Percentiles rank a stretch among this genome's conserved stretches.
These are phyloP conservation scores for Gaertneriomyces sp. DNA, from an alignment of 192 early-diverging fungal genomes.

Conservation along the genomic window DNA sequence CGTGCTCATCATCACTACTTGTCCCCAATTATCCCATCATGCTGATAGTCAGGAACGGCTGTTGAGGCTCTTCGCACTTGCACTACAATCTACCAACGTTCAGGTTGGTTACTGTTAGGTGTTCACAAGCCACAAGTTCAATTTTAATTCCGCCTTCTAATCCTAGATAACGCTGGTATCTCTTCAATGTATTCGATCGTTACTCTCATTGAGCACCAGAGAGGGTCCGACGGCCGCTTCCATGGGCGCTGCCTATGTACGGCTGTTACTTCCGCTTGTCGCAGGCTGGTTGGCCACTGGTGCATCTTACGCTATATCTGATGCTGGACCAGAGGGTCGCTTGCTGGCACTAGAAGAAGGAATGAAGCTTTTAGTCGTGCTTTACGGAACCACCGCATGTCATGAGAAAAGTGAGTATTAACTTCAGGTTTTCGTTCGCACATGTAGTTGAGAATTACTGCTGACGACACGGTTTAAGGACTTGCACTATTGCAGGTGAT, in stretches of 20 bases:
- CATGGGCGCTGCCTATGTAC: conserved; percentile 14
- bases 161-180: conserved; percentile 11
- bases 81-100: neutral
- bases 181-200: conserved; percentile 13
- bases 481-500: conserved; percentile 12
- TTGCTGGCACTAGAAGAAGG: conserved; percentile 15
- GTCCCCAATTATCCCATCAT: conserved; percentile 20
- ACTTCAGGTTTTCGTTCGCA: neutral
- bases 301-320: neutral
- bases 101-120: conserved; percentile 6
- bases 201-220: conserved; percentile 5
- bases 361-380: conserved; percentile 13
- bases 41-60: conserved; percentile 7
- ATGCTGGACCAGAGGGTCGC: neutral
- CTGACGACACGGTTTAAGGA: neutral
- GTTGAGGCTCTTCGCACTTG: neutral
- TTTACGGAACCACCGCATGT: conserved; percentile 2
- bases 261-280: conserved; percentile 7
- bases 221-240: neutral
- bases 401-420: conserved; percentile 8
- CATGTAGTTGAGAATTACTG: too few relatives aligned
- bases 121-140: neutral
- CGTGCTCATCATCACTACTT: conserved; percentile 29
- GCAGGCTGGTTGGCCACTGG: neutral
- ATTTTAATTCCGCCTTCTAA: neutral